A percentile compares a stretch with the other conserved stretches of the same genome.
Conservation (phyloP, 257 asterid species). For the Ilex aquifolium region DNA sequence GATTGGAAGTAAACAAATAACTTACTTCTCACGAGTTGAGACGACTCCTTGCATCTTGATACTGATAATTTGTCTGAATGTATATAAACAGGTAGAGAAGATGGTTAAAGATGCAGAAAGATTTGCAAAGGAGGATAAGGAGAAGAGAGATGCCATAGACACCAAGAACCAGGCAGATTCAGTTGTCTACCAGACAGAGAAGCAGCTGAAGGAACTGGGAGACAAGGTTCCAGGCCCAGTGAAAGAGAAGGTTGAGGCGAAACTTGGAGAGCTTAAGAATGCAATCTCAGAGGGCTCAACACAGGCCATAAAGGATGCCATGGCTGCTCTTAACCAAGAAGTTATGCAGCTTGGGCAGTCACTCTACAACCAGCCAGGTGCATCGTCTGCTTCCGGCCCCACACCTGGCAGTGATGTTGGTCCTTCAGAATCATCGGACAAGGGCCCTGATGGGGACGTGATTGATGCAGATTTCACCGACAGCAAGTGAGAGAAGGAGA, state of each 20-base stretch:
- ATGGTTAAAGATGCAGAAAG: constrained; percentile 96
- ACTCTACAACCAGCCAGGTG: constrained; percentile 73
- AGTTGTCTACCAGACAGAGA: constrained; percentile 91
- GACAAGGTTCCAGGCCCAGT: constrained; percentile 91
- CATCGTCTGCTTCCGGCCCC: constrained; percentile 59
- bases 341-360: constrained; percentile 98
- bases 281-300: constrained; percentile 79
- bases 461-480: constrained; percentile 98
- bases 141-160: constrained; percentile 94
- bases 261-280: constrained; percentile 84
- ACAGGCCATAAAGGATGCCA: constrained; percentile 84
- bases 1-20: no score
- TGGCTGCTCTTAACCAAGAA: constrained; percentile 90
- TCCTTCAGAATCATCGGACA: constrained; percentile 56
- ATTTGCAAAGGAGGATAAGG: constrained; percentile 94
- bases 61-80: no score
- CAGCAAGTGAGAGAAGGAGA: constrained; percentile 51
- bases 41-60: no score
- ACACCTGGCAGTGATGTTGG: constrained; percentile 48
- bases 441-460: constrained; percentile 89
- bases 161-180: constrained; percentile 97
- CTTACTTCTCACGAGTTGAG: no score
- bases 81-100: constrained; percentile 56
- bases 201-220: constrained; percentile 92
- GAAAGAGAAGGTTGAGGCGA: constrained; percentile 87